Evolutionary conservation across 2,329 filamentous ascomycete genomes (phyloP).

Genomic region (Lasiodiplodia gonubiensis): DNA sequence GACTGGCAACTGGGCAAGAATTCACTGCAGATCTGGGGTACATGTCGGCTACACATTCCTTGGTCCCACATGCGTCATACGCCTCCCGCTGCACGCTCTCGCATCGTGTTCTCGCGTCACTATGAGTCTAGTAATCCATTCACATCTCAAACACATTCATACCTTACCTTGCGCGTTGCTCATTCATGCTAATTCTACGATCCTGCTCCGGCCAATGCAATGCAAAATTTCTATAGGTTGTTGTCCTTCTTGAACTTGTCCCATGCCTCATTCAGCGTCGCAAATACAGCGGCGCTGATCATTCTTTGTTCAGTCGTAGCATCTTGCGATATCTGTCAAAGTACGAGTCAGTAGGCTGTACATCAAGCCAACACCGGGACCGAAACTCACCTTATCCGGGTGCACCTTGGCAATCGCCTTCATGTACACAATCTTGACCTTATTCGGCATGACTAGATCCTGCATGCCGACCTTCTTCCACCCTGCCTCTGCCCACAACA

Average conservation of each 20-base stretch:
- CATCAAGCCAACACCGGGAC: not conserved
- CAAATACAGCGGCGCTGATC: constrained; percentile 70
- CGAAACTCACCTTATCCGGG: constrained; percentile 85
- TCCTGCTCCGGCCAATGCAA: constrained; percentile 5
- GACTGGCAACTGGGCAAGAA: constrained; percentile 6
- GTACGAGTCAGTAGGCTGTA: constrained; percentile 32
- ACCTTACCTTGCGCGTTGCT: not conserved
- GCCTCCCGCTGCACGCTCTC: not conserved
- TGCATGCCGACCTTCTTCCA: constrained; percentile 98
- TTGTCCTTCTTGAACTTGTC: constrained; percentile 72
- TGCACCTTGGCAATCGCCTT: constrained; percentile 98
- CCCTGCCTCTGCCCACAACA: constrained; percentile 88
- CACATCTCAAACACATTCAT: not conserved
- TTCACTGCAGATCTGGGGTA: constrained; percentile 23
- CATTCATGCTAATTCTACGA: not conserved
- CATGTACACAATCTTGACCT: constrained; percentile 98
- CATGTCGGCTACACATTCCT: constrained; percentile 15
- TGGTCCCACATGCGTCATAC: not conserved
- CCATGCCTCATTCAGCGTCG: constrained; percentile 70
- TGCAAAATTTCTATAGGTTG: constrained; percentile 49
- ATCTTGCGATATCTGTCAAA: constrained; percentile 61
- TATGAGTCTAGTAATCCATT: not conserved
- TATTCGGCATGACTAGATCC: constrained; percentile 88
- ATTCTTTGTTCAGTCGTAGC: constrained; percentile 72
- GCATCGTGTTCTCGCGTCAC: not conserved